phyloP scores from a whole-genome alignment of 2,329 filamentous ascomycete genomes.

The Mariannaea sp. region DNA sequence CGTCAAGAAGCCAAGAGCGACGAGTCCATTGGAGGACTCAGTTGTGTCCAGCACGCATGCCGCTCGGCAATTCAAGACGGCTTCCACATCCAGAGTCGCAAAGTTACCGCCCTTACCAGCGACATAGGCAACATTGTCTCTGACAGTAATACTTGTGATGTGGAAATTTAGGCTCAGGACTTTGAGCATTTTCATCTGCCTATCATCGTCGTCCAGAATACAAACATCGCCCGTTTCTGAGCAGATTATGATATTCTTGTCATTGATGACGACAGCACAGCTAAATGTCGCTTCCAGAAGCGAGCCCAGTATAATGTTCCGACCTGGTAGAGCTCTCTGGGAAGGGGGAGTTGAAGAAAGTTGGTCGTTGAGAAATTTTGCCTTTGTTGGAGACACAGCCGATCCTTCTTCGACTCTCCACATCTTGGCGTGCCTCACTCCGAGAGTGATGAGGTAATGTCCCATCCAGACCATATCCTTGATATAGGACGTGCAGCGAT shows the following conservation, averaged over 20 bases:
- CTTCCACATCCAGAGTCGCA: constrained; percentile 56
- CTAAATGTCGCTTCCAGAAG: constrained; percentile 86
- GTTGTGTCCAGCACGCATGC: constrained; percentile 47
- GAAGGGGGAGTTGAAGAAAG: constrained; percentile 39
- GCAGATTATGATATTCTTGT: constrained; percentile 78
- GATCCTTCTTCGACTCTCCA: constrained; percentile 80
- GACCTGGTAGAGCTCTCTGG: constrained; percentile 74
- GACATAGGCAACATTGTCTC: constrained; percentile 65
- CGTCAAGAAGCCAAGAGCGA: constrained; percentile 71
- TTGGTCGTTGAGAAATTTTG: constrained; percentile 56
- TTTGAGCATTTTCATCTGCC: constrained; percentile 71
- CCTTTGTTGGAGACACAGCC: constrained; percentile 66
- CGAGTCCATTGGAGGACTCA: constrained; percentile 52
- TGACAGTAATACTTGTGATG: constrained; percentile 69
- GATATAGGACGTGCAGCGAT: constrained; percentile 88
- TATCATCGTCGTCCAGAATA: constrained; percentile 76
- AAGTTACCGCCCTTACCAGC: constrained; percentile 69
- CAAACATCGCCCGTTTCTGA: constrained; percentile 91
- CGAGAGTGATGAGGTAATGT: constrained; percentile 79
- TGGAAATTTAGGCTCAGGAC: constrained; percentile 69
- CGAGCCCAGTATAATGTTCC: constrained; percentile 83
- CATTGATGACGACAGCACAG: constrained; percentile 71
- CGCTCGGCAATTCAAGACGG: constrained; percentile 50
- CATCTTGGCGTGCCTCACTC: constrained; percentile 89
- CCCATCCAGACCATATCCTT: constrained; percentile 92